A percentile compares a stretch with the other conserved stretches of the same genome.
phyloP scores from a whole-genome alignment of 106 monocot species.

The Acorus calamus region DNA sequence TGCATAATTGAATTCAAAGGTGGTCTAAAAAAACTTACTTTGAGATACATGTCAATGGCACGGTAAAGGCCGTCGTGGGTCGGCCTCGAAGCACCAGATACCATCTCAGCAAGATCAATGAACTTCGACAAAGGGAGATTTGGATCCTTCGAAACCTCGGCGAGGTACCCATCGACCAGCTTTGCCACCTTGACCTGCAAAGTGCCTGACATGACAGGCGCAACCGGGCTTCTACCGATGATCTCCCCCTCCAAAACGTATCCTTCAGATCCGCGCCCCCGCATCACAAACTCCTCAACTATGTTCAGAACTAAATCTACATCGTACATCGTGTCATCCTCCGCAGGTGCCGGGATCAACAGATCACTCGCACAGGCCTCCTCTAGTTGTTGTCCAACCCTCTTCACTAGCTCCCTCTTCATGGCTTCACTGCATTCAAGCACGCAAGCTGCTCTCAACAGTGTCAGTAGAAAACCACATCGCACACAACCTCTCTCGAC shows the following conservation, averaged over 20 bases:
- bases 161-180: constrained; percentile 55
- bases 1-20: too few relatives aligned
- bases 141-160: constrained; percentile 44
- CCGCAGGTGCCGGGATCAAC: constrained; percentile 22
- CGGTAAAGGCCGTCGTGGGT: constrained; percentile 56
- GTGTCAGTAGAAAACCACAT: constrained; percentile 48
- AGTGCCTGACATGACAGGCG: constrained; percentile 8
- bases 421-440: constrained; percentile 27
- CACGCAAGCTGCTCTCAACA: constrained; percentile 34
- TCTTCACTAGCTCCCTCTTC: constrained; percentile 30
- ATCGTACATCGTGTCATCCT: constrained; percentile 28
- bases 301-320: constrained; percentile 36
- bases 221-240: constrained; percentile 1
- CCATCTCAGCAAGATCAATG: constrained; percentile 50
- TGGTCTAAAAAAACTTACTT: constrained; percentile 21
- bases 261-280: neutral
- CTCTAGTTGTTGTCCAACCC: constrained; percentile 36
- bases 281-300: constrained; percentile 41
- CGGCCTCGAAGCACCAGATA: constrained; percentile 18
- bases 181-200: constrained; percentile 27
- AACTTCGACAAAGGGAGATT: constrained; percentile 48
- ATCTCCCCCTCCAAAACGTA: too few relatives aligned
- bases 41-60: constrained; percentile 66
- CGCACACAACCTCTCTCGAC: constrained; percentile 32
- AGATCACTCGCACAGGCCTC: constrained; percentile 48